Evolutionary conservation across 306 rosid species (phyloP).

Genomic region (Fragaria vesca): DNA sequence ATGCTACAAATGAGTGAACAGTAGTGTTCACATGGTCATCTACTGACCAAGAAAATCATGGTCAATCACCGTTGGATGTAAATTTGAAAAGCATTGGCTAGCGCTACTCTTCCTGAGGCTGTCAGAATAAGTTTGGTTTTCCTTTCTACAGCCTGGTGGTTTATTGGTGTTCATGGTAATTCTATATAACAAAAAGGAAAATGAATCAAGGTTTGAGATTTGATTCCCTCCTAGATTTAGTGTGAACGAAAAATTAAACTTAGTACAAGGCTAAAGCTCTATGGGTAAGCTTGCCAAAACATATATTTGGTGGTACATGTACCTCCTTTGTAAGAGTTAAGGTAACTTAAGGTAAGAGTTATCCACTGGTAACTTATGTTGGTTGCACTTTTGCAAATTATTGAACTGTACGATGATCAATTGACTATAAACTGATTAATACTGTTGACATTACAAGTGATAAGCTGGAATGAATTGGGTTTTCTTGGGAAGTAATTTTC

Average conservation of each 20-base stretch:
- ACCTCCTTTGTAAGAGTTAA: neutral
- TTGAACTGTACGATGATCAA: neutral
- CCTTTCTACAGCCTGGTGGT: neutral
- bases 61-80: too few relatives aligned
- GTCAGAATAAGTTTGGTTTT: neutral
- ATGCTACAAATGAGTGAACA: neutral
- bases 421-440: neutral
- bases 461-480: neutral
- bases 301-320: neutral
- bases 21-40: too few relatives aligned
- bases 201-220: neutral
- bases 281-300: neutral
- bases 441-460: neutral
- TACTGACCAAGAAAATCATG: too few relatives aligned
- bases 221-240: neutral
- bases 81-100: neutral
- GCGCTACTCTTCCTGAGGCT: neutral
- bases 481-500: neutral
- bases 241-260: neutral
- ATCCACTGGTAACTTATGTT: neutral
- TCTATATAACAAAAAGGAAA: neutral
- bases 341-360: neutral
- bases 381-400: neutral
- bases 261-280: neutral
- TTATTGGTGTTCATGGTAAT: neutral